Conservation (phyloP, 2,329 filamentous ascomycete genomes). For the Myriosclerotinia scirpicola region DNA sequence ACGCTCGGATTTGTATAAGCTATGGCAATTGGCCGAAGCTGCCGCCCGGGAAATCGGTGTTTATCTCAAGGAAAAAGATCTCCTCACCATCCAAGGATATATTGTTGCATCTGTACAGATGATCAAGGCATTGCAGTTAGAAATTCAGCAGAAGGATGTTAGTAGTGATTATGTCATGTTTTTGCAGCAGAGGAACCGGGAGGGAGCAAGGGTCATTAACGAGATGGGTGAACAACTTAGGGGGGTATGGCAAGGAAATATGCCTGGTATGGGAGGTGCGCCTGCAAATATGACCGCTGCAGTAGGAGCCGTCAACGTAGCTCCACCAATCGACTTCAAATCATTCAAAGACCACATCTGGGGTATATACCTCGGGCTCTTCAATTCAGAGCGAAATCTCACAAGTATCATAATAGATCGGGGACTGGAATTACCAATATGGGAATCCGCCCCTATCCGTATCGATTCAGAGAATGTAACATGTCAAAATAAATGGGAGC, state of each 20-base stretch:
- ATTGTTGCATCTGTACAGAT: slow-evolving; percentile 8
- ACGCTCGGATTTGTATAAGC: slow-evolving; percentile 10
- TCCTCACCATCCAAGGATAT: slow-evolving; percentile 12
- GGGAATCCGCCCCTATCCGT: slow-evolving; percentile 5
- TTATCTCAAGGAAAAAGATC: background rate
- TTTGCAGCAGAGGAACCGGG: slow-evolving; percentile 19
- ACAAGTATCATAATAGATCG: slow-evolving; percentile 14
- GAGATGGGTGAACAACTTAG: slow-evolving; percentile 19
- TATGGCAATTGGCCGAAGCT: slow-evolving; percentile 13
- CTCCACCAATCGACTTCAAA: slow-evolving; percentile 9
- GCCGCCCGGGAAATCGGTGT: slow-evolving; percentile 16
- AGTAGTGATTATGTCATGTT: slow-evolving; percentile 24
- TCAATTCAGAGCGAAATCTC: slow-evolving; percentile 18
- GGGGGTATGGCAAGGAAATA: slow-evolving; percentile 1
- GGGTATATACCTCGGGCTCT: slow-evolving; percentile 19
- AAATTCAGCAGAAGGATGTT: slow-evolving; percentile 18
- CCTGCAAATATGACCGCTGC: background rate
- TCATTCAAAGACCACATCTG: slow-evolving; percentile 17
- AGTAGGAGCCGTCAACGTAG: slow-evolving; percentile 3
- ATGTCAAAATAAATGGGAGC: slow-evolving; percentile 10
- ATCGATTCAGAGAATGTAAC: slow-evolving; percentile 15
- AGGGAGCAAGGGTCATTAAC: slow-evolving; percentile 14
- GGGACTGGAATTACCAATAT: slow-evolving; percentile 8
- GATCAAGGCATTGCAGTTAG: slow-evolving; percentile 6
- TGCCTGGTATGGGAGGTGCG: slow-evolving; percentile 4